These are phyloP conservation scores for Jasminum sambac DNA, from an alignment of 257 asterid genomes.

Conservation along the genomic window DNA sequence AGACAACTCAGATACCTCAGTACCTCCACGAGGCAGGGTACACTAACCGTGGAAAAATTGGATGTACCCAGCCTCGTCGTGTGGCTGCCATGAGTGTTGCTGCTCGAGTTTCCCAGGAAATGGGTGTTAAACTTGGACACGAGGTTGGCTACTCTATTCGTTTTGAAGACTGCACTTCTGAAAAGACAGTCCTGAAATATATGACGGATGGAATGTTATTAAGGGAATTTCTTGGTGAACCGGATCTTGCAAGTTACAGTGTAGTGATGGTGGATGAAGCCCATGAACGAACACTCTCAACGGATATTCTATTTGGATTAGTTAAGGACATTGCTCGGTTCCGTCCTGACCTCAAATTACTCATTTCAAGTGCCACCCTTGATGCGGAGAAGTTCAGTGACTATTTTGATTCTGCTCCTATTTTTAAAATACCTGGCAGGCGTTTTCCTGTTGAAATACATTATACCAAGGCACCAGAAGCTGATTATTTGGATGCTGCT, in stretches of 20 bases:
- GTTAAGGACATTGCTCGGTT: slow-evolving; percentile 67
- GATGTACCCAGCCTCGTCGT: slow-evolving; percentile 92
- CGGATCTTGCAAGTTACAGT: slow-evolving; percentile 88
- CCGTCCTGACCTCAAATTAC: slow-evolving; percentile 80
- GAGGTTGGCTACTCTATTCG: slow-evolving; percentile 97
- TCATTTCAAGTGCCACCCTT: slow-evolving; percentile 88
- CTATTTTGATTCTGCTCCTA: slow-evolving; percentile 66
- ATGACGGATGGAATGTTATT: slow-evolving; percentile 94
- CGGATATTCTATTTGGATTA: slow-evolving; percentile 86
- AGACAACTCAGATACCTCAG: slow-evolving; percentile 94
- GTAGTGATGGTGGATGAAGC: slow-evolving; percentile 97
- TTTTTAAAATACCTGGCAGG: slow-evolving; percentile 87
- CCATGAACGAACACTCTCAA: slow-evolving; percentile 88
- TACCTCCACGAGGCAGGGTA: slow-evolving; percentile 94
- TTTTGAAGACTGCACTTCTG: slow-evolving; percentile 92
- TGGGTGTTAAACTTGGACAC: slow-evolving; percentile 96
- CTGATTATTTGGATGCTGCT: slow-evolving; percentile 95
- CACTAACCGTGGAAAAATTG: slow-evolving; percentile 73
- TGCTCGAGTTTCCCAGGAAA: slow-evolving; percentile 96
- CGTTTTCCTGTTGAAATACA: slow-evolving; percentile 90
- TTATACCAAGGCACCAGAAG: slow-evolving; percentile 94
- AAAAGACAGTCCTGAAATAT: slow-evolving; percentile 77
- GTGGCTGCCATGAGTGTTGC: slow-evolving; percentile 99
- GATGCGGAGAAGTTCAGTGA: slow-evolving; percentile 84
- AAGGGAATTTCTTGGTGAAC: slow-evolving; percentile 90